Percentiles rank a stretch among this genome's conserved stretches.
These are phyloP conservation scores for Xylariaceae sp. DNA, from an alignment of 2,329 filamentous ascomycete genomes.

Conservation along the genomic window DNA sequence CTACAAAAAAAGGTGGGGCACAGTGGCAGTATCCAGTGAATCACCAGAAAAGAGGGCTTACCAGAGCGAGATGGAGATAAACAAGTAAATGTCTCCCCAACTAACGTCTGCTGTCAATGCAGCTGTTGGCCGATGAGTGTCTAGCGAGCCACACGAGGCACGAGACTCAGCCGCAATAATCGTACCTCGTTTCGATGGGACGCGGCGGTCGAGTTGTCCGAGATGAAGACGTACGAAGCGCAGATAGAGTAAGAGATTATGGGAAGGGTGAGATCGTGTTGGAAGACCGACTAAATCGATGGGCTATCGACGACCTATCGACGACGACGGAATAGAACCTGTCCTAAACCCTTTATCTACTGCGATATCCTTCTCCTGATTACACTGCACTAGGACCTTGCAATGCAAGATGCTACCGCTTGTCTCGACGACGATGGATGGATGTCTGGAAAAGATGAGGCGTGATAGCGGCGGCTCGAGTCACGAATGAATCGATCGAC, in stretches of 20 bases:
- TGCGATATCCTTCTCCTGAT: conserved; percentile 25
- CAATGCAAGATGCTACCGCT: conserved; percentile 22
- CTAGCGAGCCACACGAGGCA: conserved; percentile 24
- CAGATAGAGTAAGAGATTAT: conserved; percentile 25
- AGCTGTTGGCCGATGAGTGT: conserved; percentile 30
- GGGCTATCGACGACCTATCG: conserved; percentile 15
- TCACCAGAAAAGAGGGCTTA: conserved; percentile 36
- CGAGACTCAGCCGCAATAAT: conserved; percentile 21
- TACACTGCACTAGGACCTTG: conserved; percentile 34
- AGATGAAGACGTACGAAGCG: conserved; percentile 26
- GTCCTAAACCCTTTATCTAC: conserved; percentile 26
- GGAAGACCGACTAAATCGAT: conserved; percentile 30
- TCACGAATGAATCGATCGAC: conserved; percentile 22
- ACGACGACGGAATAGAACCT: conserved; percentile 21
- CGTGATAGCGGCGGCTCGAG: conserved; percentile 21
- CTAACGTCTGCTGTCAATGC: conserved; percentile 29
- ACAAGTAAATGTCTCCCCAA: conserved; percentile 98
- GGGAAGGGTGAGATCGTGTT: conserved; percentile 28
- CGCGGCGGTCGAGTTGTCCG: conserved; percentile 21
- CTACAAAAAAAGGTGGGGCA: background rate
- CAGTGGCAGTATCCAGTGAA: background rate
- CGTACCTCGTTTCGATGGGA: conserved; percentile 22
- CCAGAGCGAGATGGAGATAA: conserved; percentile 81
- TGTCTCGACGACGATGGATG: conserved; percentile 11
- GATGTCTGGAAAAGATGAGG: conserved; percentile 11